Evolutionary conservation across 2,329 filamentous ascomycete genomes (phyloP).

Genomic region (Thermomyces lanuginosus): DNA sequence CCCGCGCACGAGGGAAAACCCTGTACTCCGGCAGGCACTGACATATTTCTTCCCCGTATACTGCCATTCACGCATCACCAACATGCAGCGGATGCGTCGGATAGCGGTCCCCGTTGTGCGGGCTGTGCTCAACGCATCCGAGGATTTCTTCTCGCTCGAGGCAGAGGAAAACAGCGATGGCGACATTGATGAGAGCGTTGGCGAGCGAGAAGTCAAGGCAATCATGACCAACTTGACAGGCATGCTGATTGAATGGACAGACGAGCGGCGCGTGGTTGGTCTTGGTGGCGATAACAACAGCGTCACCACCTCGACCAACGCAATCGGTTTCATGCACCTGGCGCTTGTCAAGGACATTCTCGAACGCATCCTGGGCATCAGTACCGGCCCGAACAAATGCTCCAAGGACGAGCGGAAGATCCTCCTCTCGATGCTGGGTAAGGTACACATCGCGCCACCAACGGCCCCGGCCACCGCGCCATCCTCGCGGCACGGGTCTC

Average conservation of each 20-base stretch:
- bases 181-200: slow-evolving; percentile 61
- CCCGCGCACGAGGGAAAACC: slow-evolving; percentile 62
- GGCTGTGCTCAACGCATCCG: slow-evolving; percentile 42
- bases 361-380: slow-evolving; percentile 48
- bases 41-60: slow-evolving; percentile 93
- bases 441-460: slow-evolving; percentile 60
- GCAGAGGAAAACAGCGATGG: slow-evolving; percentile 58
- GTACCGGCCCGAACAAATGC: slow-evolving; percentile 17
- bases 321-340: slow-evolving; percentile 65
- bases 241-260: slow-evolving; percentile 78
- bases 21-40: slow-evolving; percentile 67
- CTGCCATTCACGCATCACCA: slow-evolving; percentile 68
- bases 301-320: slow-evolving; percentile 35
- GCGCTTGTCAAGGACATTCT: slow-evolving; percentile 62
- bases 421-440: slow-evolving; percentile 59
- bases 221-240: slow-evolving; percentile 64
- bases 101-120: slow-evolving; percentile 61
- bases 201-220: slow-evolving; percentile 36
- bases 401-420: slow-evolving; percentile 68
- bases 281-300: slow-evolving; percentile 35
- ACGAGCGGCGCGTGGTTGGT: slow-evolving; percentile 61
- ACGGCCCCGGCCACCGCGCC: slow-evolving; percentile 20
- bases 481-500: slow-evolving; percentile 23
- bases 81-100: slow-evolving; percentile 63
- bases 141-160: slow-evolving; percentile 53